Evolutionary conservation across 495 filamentous ascomycete genomes (phyloP), one percentile per base, ranked within the genome.

Genomic region (Polyplosphaeria fusca): DNA sequence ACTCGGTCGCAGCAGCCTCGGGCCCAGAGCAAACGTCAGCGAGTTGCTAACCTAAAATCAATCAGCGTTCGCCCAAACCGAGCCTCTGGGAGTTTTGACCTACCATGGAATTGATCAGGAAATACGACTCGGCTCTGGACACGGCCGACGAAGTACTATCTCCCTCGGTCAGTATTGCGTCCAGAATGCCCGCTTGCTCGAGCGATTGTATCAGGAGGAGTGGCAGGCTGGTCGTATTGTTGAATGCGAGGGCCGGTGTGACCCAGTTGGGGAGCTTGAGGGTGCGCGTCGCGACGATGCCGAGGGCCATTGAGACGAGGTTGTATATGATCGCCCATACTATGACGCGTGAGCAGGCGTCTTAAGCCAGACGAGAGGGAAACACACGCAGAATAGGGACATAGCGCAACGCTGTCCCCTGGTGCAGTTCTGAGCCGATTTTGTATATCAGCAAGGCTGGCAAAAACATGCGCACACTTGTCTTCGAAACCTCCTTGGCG

Each of bases 141-240:
- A 89, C 73, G 0, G 80, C 83, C 2, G 68, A 75, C 0, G 66
- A 55, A 1, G 71, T 66, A 4, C 69, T 74, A 38, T 83, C 83
- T 0, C 70, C 71, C 16, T 68, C 66, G 22, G 74, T 65, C 20
- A 86, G 72, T 13, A 86, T 61, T 16, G 76, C 65, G 24, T 70
- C 63, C 7, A 91, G 68, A 42, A 87, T 83, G 5, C 85, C 85
- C 0, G 86, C 86, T 13, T 79, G 71, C 26, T 81, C 75, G 3
- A 91, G 75, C 5, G 82, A 79, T 50, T 86, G 75, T 28, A 88
- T 74, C 2, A 90, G 76, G 3, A 89, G 72, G 14, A 92, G 71
- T 0, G 86, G 87, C 27, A 89, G 79, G 24, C 77, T 81, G 0
- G 84, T 87, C 0, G 87, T 88, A 63, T 90, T 92, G 72, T 89